phyloP scores from a whole-genome alignment of 2,329 filamentous ascomycete species.

The Pseudogymnoascus sp. region DNA sequence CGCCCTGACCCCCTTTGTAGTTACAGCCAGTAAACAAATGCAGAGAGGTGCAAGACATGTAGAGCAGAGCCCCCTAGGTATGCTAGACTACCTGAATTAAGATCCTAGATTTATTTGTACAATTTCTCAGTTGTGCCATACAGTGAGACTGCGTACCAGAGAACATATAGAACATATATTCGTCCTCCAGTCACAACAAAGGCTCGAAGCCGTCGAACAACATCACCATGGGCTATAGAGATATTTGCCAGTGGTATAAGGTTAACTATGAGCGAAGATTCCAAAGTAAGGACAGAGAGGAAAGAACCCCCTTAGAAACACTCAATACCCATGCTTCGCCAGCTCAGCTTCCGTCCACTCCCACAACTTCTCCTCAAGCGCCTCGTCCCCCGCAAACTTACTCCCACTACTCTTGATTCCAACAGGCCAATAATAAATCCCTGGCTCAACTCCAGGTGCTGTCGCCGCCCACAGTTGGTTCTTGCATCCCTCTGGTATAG shows the following conservation, averaged over 20 bases:
- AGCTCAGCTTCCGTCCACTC: constrained; percentile 26
- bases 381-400: constrained; percentile 17
- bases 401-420: constrained; percentile 22
- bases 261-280: not conserved
- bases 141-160: not conserved
- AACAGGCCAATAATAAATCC: constrained; percentile 32
- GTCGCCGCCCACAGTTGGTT: constrained; percentile 41
- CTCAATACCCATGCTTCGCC: constrained; percentile 10
- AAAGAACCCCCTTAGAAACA: not conserved
- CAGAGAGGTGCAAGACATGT: no score
- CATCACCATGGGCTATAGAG: not conserved
- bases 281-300: not conserved
- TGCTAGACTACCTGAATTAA: not conserved
- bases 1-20: not conserved
- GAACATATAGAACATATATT: not conserved
- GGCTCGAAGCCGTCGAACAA: not conserved
- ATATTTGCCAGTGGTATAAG: not conserved
- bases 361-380: constrained; percentile 27
- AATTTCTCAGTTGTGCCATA: not conserved
- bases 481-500: constrained; percentile 27
- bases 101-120: not conserved
- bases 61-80: not conserved
- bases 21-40: not conserved
- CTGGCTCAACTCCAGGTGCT: constrained; percentile 28
- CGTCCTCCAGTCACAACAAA: not conserved